A percentile compares a stretch with the other conserved stretches of the same genome.
These are phyloP conservation scores for Lasiodiplodia gonubiensis DNA, from an alignment of 2,329 filamentous ascomycete genomes.

Conservation along the genomic window DNA sequence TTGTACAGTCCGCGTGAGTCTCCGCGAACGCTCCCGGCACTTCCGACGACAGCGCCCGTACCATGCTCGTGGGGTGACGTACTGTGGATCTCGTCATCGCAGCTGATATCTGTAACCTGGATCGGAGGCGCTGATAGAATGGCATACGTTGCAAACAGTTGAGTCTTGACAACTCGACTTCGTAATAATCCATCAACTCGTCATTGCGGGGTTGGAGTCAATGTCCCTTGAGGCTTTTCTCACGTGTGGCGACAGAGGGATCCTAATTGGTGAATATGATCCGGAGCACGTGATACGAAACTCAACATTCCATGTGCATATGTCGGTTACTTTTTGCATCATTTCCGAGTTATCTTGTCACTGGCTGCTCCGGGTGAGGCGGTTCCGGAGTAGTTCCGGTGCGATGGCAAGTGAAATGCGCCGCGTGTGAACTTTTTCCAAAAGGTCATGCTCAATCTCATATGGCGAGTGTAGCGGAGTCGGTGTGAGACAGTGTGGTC, in stretches of 20 bases:
- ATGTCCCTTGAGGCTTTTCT: neutral
- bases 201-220: neutral
- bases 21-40: neutral
- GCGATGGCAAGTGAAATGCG: neutral
- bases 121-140: neutral
- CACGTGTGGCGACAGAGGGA: neutral
- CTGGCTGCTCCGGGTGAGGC: neutral
- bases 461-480: neutral
- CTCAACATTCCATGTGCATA: neutral
- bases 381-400: neutral
- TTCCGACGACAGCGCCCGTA: slow-evolving; percentile 9
- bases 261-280: neutral
- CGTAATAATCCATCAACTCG: neutral
- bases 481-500: slow-evolving; percentile 5
- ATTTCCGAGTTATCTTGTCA: neutral
- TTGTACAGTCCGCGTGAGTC: slow-evolving; percentile 2
- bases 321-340: neutral
- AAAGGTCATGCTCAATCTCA: neutral
- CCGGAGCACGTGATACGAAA: neutral
- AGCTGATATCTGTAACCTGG: neutral
- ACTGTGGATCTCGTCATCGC: slow-evolving; percentile 11
- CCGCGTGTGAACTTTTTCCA: neutral
- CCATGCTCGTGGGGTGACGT: slow-evolving; percentile 10
- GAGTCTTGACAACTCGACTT: neutral
- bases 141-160: neutral